Evolutionary conservation across 1,284 basidiomycete species (phyloP).

Genomic region (Cryptococcus hybrid): DNA sequence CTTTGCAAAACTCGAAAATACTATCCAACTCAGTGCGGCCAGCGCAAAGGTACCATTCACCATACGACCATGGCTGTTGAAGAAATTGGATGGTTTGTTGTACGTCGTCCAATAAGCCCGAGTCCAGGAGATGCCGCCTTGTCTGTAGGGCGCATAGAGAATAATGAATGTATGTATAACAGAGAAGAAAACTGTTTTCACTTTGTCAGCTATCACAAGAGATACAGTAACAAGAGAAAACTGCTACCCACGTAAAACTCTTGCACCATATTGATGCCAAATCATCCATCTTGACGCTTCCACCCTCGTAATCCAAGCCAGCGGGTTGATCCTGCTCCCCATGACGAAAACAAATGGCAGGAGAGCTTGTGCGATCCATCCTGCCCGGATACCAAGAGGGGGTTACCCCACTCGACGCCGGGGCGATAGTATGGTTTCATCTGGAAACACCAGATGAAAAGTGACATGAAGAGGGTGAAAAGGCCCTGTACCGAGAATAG

Average conservation of each 20-base stretch:
- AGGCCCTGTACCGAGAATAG: neutral
- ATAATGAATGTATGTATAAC: slow-evolving; percentile 1
- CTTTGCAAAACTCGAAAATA: slow-evolving; percentile 9
- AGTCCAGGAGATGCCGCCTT: neutral
- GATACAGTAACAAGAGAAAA: neutral
- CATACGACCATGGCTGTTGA: neutral
- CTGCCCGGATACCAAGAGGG: slow-evolving; percentile 5
- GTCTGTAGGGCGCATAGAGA: neutral
- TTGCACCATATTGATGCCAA: slow-evolving; percentile 7
- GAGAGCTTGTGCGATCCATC: slow-evolving; percentile 5
- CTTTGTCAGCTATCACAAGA: neutral
- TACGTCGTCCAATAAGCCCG: neutral
- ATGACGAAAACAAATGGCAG: slow-evolving; percentile 4
- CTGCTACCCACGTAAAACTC: slow-evolving; percentile 1
- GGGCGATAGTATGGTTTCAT: slow-evolving; percentile 6
- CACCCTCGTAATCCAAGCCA: slow-evolving; percentile 1
- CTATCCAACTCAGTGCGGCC: slow-evolving; percentile 6
- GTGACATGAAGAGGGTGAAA: slow-evolving; percentile 1
- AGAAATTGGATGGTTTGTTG: neutral
- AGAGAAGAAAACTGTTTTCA: slow-evolving; percentile 3
- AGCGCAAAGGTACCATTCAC: slow-evolving; percentile 5
- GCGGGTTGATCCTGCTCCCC: slow-evolving; percentile 7
- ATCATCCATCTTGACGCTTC: slow-evolving; percentile 4
- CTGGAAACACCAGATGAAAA: slow-evolving; percentile 5
- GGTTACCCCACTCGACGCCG: neutral